A percentile compares a stretch with the other conserved stretches of the same genome.
These are phyloP conservation scores for Hypsizygus marmoreus DNA, from an alignment of 768 basidiomycete species.

Conservation along the genomic window DNA sequence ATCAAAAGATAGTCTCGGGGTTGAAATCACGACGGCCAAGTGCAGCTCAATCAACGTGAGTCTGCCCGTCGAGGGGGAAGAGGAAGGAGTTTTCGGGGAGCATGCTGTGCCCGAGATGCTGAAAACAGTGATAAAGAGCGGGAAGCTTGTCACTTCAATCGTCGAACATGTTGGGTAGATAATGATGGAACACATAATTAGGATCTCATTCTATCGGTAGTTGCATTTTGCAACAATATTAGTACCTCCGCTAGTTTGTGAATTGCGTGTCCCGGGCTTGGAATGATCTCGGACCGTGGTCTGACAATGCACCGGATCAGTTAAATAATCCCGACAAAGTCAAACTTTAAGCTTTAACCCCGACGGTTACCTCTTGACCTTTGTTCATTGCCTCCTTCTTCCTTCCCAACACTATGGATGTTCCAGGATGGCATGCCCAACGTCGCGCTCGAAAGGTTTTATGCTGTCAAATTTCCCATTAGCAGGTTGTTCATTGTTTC, in stretches of 20 bases:
- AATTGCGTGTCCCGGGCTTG: not conserved
- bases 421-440: constrained; percentile 73
- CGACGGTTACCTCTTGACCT: too few relatives aligned
- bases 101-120: constrained; percentile 95
- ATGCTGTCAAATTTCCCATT: constrained; percentile 5
- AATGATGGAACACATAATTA: not conserved
- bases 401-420: constrained; percentile 56
- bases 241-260: too few relatives aligned
- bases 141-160: constrained; percentile 85
- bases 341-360: too few relatives aligned
- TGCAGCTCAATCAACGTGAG: constrained; percentile 92
- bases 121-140: constrained; percentile 76
- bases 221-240: too few relatives aligned
- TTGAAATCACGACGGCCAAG: constrained; percentile 93
- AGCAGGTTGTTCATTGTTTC: constrained; percentile 7
- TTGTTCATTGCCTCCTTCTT: not conserved
- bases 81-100: constrained; percentile 91
- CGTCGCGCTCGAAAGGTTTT: constrained; percentile 60
- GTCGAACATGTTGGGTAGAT: constrained; percentile 79
- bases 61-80: constrained; percentile 82
- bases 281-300: too few relatives aligned
- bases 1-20: constrained; percentile 71
- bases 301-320: constrained; percentile 11
- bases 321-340: too few relatives aligned
- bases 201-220: not conserved